phyloP scores from a whole-genome alignment of 306 rosid genomes.

The Medicago ruthenica region DNA sequence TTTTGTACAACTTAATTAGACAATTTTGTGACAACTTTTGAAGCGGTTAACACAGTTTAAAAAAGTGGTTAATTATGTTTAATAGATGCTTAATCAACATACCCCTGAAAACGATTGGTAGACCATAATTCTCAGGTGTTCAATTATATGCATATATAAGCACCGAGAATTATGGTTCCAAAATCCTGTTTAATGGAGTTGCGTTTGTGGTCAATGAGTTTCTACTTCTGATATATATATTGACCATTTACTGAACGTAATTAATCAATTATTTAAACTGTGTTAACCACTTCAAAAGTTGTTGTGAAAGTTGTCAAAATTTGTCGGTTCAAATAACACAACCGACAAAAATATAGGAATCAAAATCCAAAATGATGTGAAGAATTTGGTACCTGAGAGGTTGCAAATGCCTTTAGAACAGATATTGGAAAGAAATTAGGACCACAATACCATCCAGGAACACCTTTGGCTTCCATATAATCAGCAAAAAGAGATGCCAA shows the following conservation, averaged over 20 bases:
- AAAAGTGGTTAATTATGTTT: too few relatives aligned
- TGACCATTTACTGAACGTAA: not conserved
- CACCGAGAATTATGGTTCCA: too few relatives aligned
- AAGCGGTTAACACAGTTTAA: too few relatives aligned
- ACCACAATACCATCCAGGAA: constrained; percentile 69
- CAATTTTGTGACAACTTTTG: too few relatives aligned
- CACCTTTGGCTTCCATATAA: constrained; percentile 53
- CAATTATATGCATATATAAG: too few relatives aligned
- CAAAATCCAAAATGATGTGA: constrained; percentile 14
- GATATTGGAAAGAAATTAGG: constrained; percentile 35
- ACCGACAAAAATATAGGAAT: not conserved
- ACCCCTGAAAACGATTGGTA: too few relatives aligned
- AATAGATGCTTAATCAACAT: too few relatives aligned
- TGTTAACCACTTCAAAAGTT: not conserved
- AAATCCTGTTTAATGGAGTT: not conserved
- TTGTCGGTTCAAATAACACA: not conserved
- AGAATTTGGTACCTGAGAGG: constrained; percentile 62
- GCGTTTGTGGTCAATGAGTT: not conserved
- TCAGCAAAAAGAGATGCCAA: constrained; percentile 67
- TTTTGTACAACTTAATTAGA: not conserved
- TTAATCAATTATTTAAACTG: not conserved
- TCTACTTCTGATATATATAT: too few relatives aligned
- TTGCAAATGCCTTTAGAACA: constrained; percentile 55
- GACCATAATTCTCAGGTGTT: too few relatives aligned
- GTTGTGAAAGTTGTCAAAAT: not conserved